Conservation (phyloP, 257 asterid species). For the Orobanche coerulescens region DNA sequence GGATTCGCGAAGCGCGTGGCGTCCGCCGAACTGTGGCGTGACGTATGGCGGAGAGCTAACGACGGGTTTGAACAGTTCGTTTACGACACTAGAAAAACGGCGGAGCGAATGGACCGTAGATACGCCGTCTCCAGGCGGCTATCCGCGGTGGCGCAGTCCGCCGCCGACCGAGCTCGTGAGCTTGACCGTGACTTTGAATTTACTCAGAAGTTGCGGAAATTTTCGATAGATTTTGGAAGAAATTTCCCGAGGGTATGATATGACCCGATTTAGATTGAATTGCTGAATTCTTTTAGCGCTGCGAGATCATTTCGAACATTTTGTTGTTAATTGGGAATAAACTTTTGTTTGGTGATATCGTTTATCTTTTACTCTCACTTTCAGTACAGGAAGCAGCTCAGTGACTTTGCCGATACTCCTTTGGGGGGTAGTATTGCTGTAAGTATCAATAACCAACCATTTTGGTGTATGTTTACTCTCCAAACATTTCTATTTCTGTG, state of each 20-base stretch:
- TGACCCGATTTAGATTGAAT: conserved; percentile 3
- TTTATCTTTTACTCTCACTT: conserved; percentile 20
- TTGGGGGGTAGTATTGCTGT: conserved; percentile 76
- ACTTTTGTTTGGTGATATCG: not conserved
- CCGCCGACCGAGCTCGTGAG: conserved; percentile 66
- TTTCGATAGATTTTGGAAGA: conserved; percentile 57
- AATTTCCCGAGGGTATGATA: conserved; percentile 67
- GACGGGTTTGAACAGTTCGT: conserved; percentile 72
- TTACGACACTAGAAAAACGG: conserved; percentile 77
- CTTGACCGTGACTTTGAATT: conserved; percentile 74
- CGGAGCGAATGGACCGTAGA: conserved; percentile 73
- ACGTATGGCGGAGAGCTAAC: conserved; percentile 74
- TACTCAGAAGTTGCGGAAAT: conserved; percentile 63
- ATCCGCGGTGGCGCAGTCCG: conserved; percentile 49
- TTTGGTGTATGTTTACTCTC: not conserved
- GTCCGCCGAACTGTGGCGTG: conserved; percentile 78
- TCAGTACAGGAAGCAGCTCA: conserved; percentile 86
- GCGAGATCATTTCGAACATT: not conserved
- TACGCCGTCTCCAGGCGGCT: conserved; percentile 53
- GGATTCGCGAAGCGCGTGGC: conserved; percentile 62
- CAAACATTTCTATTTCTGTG: not conserved
- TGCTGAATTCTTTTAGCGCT: conserved; percentile 9
- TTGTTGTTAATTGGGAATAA: conserved; percentile 4
- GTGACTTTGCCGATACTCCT: conserved; percentile 67
- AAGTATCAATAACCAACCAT: conserved; percentile 27